Conservation (phyloP, 2,329 filamentous ascomycete species). For the Stagonosporopsis cucurbitacearum region DNA sequence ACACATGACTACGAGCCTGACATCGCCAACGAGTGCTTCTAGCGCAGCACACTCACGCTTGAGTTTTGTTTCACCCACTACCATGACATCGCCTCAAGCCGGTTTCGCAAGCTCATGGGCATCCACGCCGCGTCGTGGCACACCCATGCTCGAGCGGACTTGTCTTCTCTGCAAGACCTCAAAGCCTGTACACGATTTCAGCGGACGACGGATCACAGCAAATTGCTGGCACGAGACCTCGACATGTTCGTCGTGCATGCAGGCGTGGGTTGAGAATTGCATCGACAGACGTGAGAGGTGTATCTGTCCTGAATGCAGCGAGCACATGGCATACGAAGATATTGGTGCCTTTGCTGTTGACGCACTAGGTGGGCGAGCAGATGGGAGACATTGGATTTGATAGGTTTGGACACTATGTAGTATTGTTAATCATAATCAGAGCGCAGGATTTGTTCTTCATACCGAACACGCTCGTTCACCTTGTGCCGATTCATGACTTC, state of each 20-base stretch:
- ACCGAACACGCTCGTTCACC: conserved; percentile 19
- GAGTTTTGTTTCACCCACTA: conserved; percentile 11
- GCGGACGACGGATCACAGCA: conserved; percentile 27
- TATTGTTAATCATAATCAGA: conserved; percentile 18
- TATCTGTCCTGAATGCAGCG: conserved; percentile 41
- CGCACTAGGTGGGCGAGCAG: conserved; percentile 11
- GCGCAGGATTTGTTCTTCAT: conserved; percentile 10
- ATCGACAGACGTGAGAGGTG: conserved; percentile 27
- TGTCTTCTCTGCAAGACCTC: conserved; percentile 39
- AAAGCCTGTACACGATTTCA: conserved; percentile 30
- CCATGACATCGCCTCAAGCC: conserved; percentile 8
- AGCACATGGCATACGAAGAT: conserved; percentile 35
- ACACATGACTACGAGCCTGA: conserved; percentile 12
- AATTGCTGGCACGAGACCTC: conserved; percentile 41
- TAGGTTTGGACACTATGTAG: neutral
- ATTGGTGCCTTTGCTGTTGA: conserved; percentile 32
- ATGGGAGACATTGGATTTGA: conserved; percentile 11
- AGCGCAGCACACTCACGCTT: conserved; percentile 13
- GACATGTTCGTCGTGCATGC: conserved; percentile 37
- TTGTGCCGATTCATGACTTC: conserved; percentile 21
- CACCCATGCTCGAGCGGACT: conserved; percentile 27
- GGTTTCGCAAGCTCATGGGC: conserved; percentile 7
- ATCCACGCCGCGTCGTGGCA: conserved; percentile 23
- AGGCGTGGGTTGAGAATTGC: conserved; percentile 34
- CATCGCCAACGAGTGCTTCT: conserved; percentile 20